Evolutionary conservation across 2,329 filamentous ascomycete species (phyloP).

Genomic region (Shiraia sp.): DNA sequence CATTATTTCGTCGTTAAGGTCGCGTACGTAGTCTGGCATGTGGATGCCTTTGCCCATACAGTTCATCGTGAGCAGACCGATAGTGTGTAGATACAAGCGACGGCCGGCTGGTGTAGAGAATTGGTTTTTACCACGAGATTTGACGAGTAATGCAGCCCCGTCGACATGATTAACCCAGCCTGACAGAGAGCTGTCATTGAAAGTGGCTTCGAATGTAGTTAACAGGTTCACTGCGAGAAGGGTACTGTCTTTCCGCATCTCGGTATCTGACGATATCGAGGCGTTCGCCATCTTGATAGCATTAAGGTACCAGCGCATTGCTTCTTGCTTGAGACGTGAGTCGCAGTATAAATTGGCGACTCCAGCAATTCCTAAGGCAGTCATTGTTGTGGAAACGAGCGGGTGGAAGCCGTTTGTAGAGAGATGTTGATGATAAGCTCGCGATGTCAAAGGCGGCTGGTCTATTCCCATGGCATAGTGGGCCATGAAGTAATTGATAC

Average conservation of each 20-base stretch:
- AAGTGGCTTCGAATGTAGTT: slow-evolving; percentile 41
- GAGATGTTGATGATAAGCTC: slow-evolving; percentile 26
- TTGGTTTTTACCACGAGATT: slow-evolving; percentile 34
- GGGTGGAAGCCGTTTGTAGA: slow-evolving; percentile 39
- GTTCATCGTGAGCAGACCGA: slow-evolving; percentile 31
- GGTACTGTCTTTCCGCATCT: slow-evolving; percentile 35
- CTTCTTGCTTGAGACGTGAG: slow-evolving; percentile 27
- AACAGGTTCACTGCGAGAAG: slow-evolving; percentile 36
- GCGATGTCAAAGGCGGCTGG: slow-evolving; percentile 29
- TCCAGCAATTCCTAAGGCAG: slow-evolving; percentile 39
- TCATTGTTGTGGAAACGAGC: slow-evolving; percentile 38
- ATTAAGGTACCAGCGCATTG: slow-evolving; percentile 35
- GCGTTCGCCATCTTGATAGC: slow-evolving; percentile 39
- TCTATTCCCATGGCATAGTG: slow-evolving; percentile 31
- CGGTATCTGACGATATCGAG: slow-evolving; percentile 28
- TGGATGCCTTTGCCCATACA: slow-evolving; percentile 29
- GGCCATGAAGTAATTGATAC: slow-evolving; percentile 40
- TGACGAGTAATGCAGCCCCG: slow-evolving; percentile 38
- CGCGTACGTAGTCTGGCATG: slow-evolving; percentile 29
- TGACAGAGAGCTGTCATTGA: slow-evolving; percentile 30
- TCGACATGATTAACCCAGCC: slow-evolving; percentile 44
- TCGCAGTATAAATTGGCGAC: slow-evolving; percentile 36
- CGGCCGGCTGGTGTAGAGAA: slow-evolving; percentile 33
- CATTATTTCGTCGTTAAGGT: slow-evolving; percentile 27
- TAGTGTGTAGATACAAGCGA: slow-evolving; percentile 38